A percentile compares a stretch with the other conserved stretches of the same genome.
These are phyloP conservation scores for Platanus orientalis DNA, from an alignment of 164 flowering plant species.

Conservation along the genomic window DNA sequence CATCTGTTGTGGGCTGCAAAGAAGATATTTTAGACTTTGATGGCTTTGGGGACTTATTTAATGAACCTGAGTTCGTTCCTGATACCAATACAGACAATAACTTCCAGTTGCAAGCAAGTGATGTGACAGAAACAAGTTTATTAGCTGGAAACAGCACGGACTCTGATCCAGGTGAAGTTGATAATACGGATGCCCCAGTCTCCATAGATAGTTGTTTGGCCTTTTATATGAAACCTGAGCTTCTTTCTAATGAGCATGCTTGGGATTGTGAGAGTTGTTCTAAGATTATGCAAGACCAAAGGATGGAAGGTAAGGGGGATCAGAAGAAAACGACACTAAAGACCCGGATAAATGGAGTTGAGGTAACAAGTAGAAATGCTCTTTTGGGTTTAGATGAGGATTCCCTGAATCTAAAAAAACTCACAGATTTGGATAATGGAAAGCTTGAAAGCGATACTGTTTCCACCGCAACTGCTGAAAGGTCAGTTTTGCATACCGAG, in stretches of 20 bases:
- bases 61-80: conserved; percentile 63
- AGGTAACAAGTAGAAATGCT: conserved; percentile 14
- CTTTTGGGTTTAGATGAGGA: conserved; percentile 9
- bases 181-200: conserved; percentile 67
- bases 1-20: conserved; percentile 28
- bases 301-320: conserved; percentile 21
- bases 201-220: conserved; percentile 81
- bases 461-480: conserved; percentile 15
- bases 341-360: conserved; percentile 21
- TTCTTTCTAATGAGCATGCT: conserved; percentile 76
- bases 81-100: conserved; percentile 25
- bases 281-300: conserved; percentile 34
- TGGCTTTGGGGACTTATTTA: conserved; percentile 78
- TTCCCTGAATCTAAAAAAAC: conserved; percentile 7
- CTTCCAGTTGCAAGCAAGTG: conserved; percentile 26
- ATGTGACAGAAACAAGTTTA: conserved; percentile 27
- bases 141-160: conserved; percentile 51
- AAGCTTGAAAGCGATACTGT: conserved; percentile 14
- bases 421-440: conserved; percentile 22
- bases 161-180: conserved; percentile 91
- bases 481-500: conserved; percentile 12
- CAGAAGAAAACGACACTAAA: conserved; percentile 12
- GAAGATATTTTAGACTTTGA: conserved; percentile 57
- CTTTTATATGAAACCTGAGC: conserved; percentile 71
- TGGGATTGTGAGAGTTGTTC: conserved; percentile 93